A percentile compares a stretch with the other conserved stretches of the same genome.
These are phyloP conservation scores for Rhynchospora breviuscula DNA, from an alignment of 176 grass and related monocot genomes.

Conservation along the genomic window DNA sequence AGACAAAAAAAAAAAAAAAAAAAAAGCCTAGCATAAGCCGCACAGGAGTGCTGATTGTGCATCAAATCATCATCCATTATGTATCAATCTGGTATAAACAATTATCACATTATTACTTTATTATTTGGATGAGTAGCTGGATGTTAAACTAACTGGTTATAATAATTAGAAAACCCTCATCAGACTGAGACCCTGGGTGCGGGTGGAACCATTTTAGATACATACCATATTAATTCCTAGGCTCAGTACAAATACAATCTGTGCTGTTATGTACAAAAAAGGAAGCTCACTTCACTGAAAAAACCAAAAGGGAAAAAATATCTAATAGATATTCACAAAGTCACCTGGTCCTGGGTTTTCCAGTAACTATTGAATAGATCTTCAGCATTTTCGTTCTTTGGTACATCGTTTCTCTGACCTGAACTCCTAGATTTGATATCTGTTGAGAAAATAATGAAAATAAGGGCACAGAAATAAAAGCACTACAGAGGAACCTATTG, in stretches of 20 bases:
- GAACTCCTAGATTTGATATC: constrained; percentile 62
- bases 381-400: constrained; percentile 89
- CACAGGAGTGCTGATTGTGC: too few relatives aligned
- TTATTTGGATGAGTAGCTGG: not conserved
- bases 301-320: constrained; percentile 7
- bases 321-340: constrained; percentile 13
- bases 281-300: not conserved
- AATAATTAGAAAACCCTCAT: not conserved
- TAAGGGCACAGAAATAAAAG: not conserved
- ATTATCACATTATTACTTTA: not conserved
- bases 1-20: too few relatives aligned
- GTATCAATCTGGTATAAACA: not conserved
- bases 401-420: constrained; percentile 80
- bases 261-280: not conserved
- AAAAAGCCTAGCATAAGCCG: not conserved
- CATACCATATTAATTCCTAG: not conserved
- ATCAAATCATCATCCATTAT: not conserved
- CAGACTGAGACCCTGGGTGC: not conserved
- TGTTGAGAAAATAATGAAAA: constrained; percentile 16
- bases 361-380: constrained; percentile 86
- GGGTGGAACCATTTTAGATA: not conserved
- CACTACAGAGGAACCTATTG: not conserved
- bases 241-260: not conserved
- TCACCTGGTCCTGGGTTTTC: constrained; percentile 78
- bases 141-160: not conserved